A percentile compares a stretch with the other conserved stretches of the same genome.
Evolutionary conservation across 192 early-diverging fungal species (phyloP).

Genomic region (Oehlia diaphana): DNA sequence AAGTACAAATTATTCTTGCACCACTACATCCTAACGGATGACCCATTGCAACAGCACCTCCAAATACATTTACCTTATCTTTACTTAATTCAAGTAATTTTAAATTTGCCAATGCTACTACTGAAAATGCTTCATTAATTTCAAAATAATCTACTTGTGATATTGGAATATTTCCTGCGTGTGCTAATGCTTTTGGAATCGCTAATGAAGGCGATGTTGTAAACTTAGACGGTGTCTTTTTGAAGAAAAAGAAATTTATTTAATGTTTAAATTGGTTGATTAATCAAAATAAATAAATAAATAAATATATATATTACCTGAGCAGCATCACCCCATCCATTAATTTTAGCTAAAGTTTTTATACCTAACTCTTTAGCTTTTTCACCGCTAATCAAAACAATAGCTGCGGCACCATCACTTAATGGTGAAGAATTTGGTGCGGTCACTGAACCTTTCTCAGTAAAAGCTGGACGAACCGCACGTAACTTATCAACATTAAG

Average conservation of each 20-base stretch:
- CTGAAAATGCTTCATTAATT: conserved; percentile 85
- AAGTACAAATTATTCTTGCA: conserved; percentile 82
- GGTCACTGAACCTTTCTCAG: conserved; percentile 86
- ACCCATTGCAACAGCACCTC: conserved; percentile 95
- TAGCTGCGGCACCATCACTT: conserved; percentile 77
- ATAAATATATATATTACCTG: conserved; percentile 33
- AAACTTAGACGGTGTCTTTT: conserved; percentile 63
- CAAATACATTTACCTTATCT: conserved; percentile 90
- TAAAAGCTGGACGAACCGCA: conserved; percentile 86
- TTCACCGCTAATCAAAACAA: conserved; percentile 70
- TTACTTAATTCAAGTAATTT: conserved; percentile 70
- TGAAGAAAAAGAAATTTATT: not conserved
- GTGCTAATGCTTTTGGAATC: conserved; percentile 74
- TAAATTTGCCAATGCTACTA: conserved; percentile 82
- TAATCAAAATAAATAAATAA: not conserved
- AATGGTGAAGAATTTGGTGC: conserved; percentile 83
- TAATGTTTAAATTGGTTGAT: not conserved
- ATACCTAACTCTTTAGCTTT: conserved; percentile 56
- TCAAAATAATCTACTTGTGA: conserved; percentile 77
- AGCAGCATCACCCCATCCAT: conserved; percentile 74
- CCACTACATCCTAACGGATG: conserved; percentile 98
- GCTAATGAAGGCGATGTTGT: conserved; percentile 75
- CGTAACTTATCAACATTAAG: conserved; percentile 86
- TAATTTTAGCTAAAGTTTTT: conserved; percentile 55
- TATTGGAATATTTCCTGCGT: conserved; percentile 54